Base-by-base conservation (phyloP, 768 basidiomycete species). In the Boletus speciosus region DNA sequence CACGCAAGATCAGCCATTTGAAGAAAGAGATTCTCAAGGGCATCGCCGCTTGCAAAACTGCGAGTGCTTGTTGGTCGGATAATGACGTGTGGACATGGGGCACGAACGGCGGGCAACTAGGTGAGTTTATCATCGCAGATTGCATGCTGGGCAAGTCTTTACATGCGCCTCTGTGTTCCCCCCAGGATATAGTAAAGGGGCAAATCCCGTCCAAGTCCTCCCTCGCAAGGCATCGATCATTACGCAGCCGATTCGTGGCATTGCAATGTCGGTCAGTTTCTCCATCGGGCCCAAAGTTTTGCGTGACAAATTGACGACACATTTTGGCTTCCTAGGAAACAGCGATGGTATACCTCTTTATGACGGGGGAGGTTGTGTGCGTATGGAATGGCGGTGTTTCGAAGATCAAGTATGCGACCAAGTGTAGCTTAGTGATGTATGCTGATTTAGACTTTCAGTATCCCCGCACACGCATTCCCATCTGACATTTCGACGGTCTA, bases 41-140 rank as follows among this genome's bases (percentile, higher is more conserved):
- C 29, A 79, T 97, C 8, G 89, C 94, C 0, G 93, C 95, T 0
- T 90, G 88, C 60, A 88, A 90, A 65, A 84, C 81, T 21, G 87
- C 93, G 15, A 93, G 90, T 14, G 93, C 85, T 6, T 95, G 93
- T 70, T 97, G 92, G 90, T 94, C 93, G 0, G 73, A 74, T 5
- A 70, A 68, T 10, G 74, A 82, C 40, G 80, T 93, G 2, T 94
- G 80, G 67, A 93, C 92, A 0, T 98, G 94, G 94, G 97, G 97
- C 0, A 90, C 87, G 25, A 97, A 98, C 69, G 80, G 78, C 39
- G 97, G 97, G 1, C 97, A 99, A 67, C 78, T 98, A 4, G 95
- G 94, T 84, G 56, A 49, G 78, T 41, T 41, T 47, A 7, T 29
- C 10, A 19, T 23, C 32, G 45, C 47, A 10, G 11, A 9, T 19